phyloP scores from a whole-genome alignment of 176 grass and related monocot species.

The Triticum urartu region DNA sequence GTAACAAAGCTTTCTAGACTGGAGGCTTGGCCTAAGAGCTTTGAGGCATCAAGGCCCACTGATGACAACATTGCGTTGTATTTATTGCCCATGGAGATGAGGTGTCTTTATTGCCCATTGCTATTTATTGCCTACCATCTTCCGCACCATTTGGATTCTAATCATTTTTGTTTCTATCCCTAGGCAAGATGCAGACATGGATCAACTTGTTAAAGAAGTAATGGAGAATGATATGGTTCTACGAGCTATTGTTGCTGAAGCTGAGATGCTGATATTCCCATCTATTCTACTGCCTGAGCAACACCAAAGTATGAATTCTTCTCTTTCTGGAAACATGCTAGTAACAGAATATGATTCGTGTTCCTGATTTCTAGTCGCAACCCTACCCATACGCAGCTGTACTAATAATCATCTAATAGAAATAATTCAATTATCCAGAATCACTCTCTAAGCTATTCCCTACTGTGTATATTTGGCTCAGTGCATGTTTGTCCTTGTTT shows the following conservation, averaged over 20 bases:
- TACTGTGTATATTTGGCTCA: background rate
- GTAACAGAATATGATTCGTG: background rate
- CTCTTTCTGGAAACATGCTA: background rate
- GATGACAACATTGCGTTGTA: slow-evolving; percentile 53
- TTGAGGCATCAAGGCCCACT: slow-evolving; percentile 38
- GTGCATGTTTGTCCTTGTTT: background rate
- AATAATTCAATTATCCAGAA: background rate
- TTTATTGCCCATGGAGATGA: slow-evolving; percentile 56
- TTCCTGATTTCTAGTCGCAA: background rate
- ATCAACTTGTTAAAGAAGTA: slow-evolving; percentile 39
- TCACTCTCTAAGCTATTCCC: background rate
- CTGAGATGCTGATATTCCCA: slow-evolving; percentile 53
- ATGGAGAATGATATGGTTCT: slow-evolving; percentile 42
- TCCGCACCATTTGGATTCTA: background rate
- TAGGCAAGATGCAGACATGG: slow-evolving; percentile 33
- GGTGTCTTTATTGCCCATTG: slow-evolving; percentile 8
- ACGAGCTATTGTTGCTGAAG: slow-evolving; percentile 15
- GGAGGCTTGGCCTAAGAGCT: slow-evolving; percentile 55
- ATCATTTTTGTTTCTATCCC: background rate
- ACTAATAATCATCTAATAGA: background rate
- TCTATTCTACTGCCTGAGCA: slow-evolving; percentile 44
- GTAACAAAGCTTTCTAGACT: slow-evolving; percentile 36
- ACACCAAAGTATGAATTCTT: slow-evolving; percentile 37
- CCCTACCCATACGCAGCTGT: background rate
- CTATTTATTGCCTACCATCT: background rate